These are phyloP conservation scores for Herpetomonas samuelpessoai DNA, from an alignment of 208 protist species.

Conservation along the genomic window DNA sequence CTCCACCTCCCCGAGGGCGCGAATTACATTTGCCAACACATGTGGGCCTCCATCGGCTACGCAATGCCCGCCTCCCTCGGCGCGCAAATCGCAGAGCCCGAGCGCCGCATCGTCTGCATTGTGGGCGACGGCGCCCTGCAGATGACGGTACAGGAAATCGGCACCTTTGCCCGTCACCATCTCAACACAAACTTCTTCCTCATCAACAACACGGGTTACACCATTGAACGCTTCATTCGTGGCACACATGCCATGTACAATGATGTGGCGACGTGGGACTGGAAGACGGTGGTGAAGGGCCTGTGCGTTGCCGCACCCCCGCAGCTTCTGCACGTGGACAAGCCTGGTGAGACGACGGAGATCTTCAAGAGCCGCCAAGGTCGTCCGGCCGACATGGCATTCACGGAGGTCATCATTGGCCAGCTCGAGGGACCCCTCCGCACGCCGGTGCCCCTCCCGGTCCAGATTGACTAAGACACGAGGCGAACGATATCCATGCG, in stretches of 20 bases:
- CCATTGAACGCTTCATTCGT: constrained; percentile 51
- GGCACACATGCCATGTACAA: constrained; percentile 40
- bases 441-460: constrained; percentile 3
- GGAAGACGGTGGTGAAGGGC: constrained; percentile 26
- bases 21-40: constrained; percentile 24
- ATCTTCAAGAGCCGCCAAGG: neutral
- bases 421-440: constrained; percentile 16
- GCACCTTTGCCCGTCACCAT: constrained; percentile 16
- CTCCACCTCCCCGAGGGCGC: constrained; percentile 31
- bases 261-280: constrained; percentile 43
- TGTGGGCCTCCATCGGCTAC: constrained; percentile 59
- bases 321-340: constrained; percentile 5
- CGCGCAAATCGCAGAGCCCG: constrained; percentile 35
- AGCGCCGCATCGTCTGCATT: constrained; percentile 42
- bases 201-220: constrained; percentile 59
- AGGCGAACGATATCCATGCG: too few species aligned
- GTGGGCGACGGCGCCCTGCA: constrained; percentile 51
- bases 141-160: constrained; percentile 62
- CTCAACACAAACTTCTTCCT: constrained; percentile 30
- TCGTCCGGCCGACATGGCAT: neutral
- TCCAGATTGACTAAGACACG: neutral
- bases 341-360: constrained; percentile 9
- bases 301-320: constrained; percentile 5
- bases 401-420: constrained; percentile 20
- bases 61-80: constrained; percentile 46